Conservation (phyloP, 2,329 filamentous ascomycete species). For the Alternaria sp. region DNA sequence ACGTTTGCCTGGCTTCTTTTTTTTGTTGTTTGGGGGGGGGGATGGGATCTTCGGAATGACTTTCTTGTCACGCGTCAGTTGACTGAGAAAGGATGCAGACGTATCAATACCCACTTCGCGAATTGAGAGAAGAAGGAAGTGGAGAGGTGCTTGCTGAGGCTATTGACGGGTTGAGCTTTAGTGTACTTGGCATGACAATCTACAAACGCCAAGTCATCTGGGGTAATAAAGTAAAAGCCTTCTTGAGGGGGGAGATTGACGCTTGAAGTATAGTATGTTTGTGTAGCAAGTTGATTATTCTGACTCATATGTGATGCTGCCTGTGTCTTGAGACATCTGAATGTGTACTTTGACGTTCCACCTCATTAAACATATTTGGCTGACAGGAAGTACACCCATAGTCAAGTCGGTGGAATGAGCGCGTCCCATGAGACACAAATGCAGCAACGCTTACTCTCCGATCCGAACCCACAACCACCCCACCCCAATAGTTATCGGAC, state of each 20-base stretch:
- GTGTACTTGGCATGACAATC: conserved; percentile 64
- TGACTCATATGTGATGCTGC: neutral
- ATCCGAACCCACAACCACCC: neutral
- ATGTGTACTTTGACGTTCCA: neutral
- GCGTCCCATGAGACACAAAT: neutral
- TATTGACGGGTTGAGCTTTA: conserved; percentile 66
- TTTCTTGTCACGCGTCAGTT: neutral
- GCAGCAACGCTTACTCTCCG: neutral
- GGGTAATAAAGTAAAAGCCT: conserved; percentile 64
- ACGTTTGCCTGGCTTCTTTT: neutral
- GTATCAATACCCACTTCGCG: conserved; percentile 64
- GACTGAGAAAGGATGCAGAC: conserved; percentile 49
- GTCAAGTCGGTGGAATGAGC: neutral
- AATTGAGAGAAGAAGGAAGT: conserved; percentile 65
- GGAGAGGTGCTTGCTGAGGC: conserved; percentile 64
- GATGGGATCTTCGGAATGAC: neutral
- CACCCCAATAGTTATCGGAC: neutral
- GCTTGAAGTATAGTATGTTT: conserved; percentile 7
- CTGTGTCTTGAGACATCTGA: neutral
- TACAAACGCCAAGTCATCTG: conserved; percentile 68
- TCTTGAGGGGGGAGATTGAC: conserved; percentile 51
- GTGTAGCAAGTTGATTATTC: neutral
- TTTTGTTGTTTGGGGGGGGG: too few relatives aligned
- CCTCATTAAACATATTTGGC: neutral
- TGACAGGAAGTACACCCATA: neutral